Percentiles rank a stretch among this genome's conserved stretches.
Conservation (phyloP, 306 rosid genomes). For the Castanea crenata region DNA sequence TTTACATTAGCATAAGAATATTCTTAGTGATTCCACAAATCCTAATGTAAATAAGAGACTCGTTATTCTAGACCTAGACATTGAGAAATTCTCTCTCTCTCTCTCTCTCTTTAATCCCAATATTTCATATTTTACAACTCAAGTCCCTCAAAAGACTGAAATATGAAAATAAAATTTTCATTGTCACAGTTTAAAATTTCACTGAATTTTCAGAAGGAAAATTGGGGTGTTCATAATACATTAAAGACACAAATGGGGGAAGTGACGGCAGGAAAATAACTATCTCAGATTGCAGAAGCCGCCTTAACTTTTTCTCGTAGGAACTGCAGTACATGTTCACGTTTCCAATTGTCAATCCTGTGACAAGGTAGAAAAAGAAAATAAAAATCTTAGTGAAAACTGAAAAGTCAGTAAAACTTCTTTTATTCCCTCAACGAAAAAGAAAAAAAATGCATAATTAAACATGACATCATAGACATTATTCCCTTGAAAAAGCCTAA, state of each 20-base stretch:
- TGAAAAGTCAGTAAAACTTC: background rate
- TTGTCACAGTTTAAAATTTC: constrained; percentile 5
- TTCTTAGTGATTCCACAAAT: too few relatives aligned
- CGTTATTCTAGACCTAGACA: too few relatives aligned
- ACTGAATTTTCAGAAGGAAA: constrained; percentile 1
- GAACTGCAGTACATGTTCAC: constrained; percentile 84
- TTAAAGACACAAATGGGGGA: background rate
- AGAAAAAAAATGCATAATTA: background rate
- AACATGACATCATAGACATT: background rate
- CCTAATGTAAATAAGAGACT: too few relatives aligned
- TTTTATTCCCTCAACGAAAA: background rate
- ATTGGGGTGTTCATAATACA: background rate
- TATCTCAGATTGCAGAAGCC: constrained; percentile 44
- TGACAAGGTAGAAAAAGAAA: background rate
- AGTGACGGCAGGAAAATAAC: constrained; percentile 3
- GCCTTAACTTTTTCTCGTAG: constrained; percentile 73
- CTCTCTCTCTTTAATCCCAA: too few relatives aligned
- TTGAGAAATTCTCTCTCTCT: too few relatives aligned
- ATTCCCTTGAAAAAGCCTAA: background rate
- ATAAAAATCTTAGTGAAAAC: background rate
- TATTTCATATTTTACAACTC: background rate
- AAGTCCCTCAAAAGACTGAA: background rate
- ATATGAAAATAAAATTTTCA: background rate
- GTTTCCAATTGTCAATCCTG: constrained; percentile 98
- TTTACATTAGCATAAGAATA: too few relatives aligned